A percentile compares a stretch with the other conserved stretches of the same genome.
Evolutionary conservation across 2,329 filamentous ascomycete genomes (phyloP).

Genomic region (Diaporthe capsici): DNA sequence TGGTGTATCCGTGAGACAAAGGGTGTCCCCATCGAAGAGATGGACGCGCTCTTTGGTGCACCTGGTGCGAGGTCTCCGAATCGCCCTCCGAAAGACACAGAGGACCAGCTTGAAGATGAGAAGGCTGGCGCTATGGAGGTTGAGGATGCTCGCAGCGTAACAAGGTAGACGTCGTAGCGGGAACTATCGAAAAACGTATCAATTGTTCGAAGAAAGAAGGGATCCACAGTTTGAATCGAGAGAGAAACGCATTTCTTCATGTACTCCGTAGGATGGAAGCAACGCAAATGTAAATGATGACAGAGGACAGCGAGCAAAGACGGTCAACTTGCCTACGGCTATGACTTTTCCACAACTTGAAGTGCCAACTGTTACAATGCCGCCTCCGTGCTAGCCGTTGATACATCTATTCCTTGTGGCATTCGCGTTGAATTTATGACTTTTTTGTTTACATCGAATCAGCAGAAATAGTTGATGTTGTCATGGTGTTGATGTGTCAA

Average conservation of each 20-base stretch:
- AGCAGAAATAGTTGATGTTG: too few species aligned
- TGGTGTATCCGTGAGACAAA: slow-evolving; percentile 26
- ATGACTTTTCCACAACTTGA: too few species aligned
- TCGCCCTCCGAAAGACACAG: not conserved
- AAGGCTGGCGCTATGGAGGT: slow-evolving; percentile 6
- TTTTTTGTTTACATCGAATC: too few species aligned
- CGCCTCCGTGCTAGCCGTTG: too few species aligned
- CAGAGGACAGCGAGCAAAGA: too few species aligned
- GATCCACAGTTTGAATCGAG: not conserved
- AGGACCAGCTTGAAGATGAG: not conserved
- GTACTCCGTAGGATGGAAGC: too few species aligned
- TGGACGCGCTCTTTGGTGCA: slow-evolving; percentile 26
- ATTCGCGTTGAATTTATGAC: too few species aligned
- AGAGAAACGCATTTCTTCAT: not conserved
- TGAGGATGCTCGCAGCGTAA: not conserved
- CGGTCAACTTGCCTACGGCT: too few species aligned
- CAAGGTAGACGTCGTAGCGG: not conserved
- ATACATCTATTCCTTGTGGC: too few species aligned
- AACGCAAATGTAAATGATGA: too few species aligned
- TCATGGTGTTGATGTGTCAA: too few species aligned
- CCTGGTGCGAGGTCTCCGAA: slow-evolving; percentile 1
- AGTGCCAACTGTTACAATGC: too few species aligned
- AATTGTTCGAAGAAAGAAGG: not conserved
- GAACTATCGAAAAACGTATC: not conserved
- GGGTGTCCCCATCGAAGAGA: slow-evolving; percentile 19